Conservation (phyloP, 768 basidiomycete genomes). For the Mycena crocata region DNA sequence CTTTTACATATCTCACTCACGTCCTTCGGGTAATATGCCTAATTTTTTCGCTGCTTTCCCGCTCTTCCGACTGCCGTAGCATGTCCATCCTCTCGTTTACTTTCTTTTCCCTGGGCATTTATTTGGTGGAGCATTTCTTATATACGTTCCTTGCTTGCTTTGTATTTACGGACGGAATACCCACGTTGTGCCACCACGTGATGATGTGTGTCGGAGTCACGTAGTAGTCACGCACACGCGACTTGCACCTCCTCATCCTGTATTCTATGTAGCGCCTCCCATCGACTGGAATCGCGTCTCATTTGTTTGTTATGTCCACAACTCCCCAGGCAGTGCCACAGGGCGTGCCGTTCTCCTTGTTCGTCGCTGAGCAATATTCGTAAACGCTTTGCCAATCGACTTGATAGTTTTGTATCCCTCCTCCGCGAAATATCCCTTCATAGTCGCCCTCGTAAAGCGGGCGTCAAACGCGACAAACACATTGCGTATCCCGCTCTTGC, state of each 20-base stretch:
- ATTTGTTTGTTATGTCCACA: constrained; percentile 2
- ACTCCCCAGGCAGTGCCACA: constrained; percentile 1
- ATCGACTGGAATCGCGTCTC: no score
- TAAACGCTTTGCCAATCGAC: neutral
- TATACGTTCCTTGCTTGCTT: constrained; percentile 19
- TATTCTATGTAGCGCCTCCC: neutral
- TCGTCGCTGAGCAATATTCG: constrained; percentile 35
- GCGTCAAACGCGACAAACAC: constrained; percentile 34
- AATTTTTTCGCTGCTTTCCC: constrained; percentile 15
- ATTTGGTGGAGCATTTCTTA: constrained; percentile 13
- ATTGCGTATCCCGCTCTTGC: constrained; percentile 49
- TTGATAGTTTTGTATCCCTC: constrained; percentile 60
- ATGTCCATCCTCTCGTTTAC: constrained; percentile 30
- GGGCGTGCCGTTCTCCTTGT: constrained; percentile 59
- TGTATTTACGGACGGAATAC: constrained; percentile 24
- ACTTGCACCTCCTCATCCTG: neutral
- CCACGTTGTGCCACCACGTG: neutral
- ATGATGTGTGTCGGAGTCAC: constrained; percentile 4
- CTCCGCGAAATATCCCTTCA: constrained; percentile 56
- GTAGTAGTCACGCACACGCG: neutral
- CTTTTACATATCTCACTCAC: constrained; percentile 28
- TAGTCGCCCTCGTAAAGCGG: constrained; percentile 44
- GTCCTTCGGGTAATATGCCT: constrained; percentile 21
- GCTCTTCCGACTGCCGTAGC: constrained; percentile 25
- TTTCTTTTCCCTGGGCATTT: constrained; percentile 21